Evolutionary conservation across 306 rosid genomes (phyloP), one percentile per base, ranked within the genome.

Genomic region (Medicago ruthenica): DNA sequence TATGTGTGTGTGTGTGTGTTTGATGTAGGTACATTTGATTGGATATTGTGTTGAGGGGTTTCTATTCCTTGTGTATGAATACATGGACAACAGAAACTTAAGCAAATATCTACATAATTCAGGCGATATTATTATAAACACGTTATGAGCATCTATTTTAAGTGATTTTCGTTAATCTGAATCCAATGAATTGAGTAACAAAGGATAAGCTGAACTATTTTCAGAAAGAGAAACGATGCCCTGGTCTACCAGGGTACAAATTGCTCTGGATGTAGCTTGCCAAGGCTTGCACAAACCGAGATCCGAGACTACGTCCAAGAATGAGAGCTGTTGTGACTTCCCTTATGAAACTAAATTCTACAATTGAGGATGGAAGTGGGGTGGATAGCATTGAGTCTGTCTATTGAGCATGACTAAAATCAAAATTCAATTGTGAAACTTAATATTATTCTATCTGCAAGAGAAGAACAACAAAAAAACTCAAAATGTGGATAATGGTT

Each of bases 11-110:
- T 9, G 3, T 42, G 47, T 42, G 13, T 42, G 14, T 42, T 42
- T 42, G 45, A 2, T 10, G 5, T 34, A 55, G 98, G 98, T 94
- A 87, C 89, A 90, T 37, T 83, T 94, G 89, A 94, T 94, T 34
- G 98, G 98, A 45, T 94, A 91, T 74, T 94, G 97, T 39, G 80
- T 86, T 40, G 84, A 90, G 82, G 88, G 76, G 9, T 91, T 91
- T 74, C 96, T 91, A 53, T 94, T 94, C 81, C 80, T 94, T 31
- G 95, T 91, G 15, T 94, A 94, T 62, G 98, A 94, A 80, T 94
- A 81, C 85, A 89, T 93, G 57, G 96, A 93, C 57, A 93, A 90
- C 74, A 96, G 96, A 36, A 90, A 91, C 86, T 83, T 94, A 76
- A 77, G 92, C 78, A 85, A 91, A 62, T 90, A 90, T 86, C 85